phyloP scores from a whole-genome alignment of 2,329 filamentous ascomycete genomes.

The Geosmithia flava region DNA sequence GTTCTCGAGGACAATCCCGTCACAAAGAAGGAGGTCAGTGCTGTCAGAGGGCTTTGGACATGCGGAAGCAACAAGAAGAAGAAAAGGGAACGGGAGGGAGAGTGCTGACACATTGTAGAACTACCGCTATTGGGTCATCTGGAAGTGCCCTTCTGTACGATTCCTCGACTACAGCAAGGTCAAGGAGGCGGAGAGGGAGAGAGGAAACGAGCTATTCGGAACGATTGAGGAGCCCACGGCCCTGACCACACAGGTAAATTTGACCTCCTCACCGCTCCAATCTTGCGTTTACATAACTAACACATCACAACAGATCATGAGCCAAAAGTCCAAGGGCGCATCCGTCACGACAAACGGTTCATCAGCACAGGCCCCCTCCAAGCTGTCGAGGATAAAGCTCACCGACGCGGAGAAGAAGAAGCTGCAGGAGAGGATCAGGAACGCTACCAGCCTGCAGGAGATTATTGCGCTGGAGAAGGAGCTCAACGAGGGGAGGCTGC shows the following conservation, averaged over 20 bases:
- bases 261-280: no score
- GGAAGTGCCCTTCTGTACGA: conserved; percentile 70
- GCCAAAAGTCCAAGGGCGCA: conserved; percentile 60
- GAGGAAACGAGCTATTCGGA: conserved; percentile 74
- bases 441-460: conserved; percentile 80
- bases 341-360: conserved; percentile 22
- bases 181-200: conserved; percentile 68
- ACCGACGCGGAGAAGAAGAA: conserved; percentile 81
- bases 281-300: neutral
- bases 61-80: no score
- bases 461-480: conserved; percentile 86
- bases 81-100: no score
- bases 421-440: conserved; percentile 76
- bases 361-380: conserved; percentile 30
- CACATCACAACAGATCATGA: conserved; percentile 51
- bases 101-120: conserved; percentile 38
- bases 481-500: conserved; percentile 77
- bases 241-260: conserved; percentile 60
- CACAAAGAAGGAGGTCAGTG: conserved; percentile 73
- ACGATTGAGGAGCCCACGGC: conserved; percentile 65
- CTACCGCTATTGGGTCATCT: conserved; percentile 87
- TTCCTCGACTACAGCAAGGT: conserved; percentile 93
- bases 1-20: conserved; percentile 81
- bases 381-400: conserved; percentile 67
- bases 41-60: conserved; percentile 6